phyloP scores from a whole-genome alignment of 2,329 filamentous ascomycete genomes.

The Elsinoe perseae region DNA sequence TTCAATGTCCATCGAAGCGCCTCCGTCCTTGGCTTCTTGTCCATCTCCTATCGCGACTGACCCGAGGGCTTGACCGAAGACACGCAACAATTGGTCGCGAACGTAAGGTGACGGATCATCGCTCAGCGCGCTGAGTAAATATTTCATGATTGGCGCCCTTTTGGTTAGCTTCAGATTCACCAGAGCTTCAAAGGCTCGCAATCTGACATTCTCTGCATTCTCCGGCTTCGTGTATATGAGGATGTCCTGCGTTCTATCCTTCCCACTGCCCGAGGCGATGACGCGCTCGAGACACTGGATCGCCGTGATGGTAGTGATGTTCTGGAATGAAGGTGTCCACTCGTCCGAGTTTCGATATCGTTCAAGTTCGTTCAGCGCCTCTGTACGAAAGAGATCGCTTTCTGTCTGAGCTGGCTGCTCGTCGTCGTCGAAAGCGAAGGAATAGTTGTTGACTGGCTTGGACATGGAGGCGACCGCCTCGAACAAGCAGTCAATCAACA shows the following conservation, averaged over 20 bases:
- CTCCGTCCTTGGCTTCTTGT: slow-evolving; percentile 26
- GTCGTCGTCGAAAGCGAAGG: slow-evolving; percentile 36
- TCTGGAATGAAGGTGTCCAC: slow-evolving; percentile 59
- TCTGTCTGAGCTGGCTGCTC: slow-evolving; percentile 26
- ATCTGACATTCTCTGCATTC: slow-evolving; percentile 53
- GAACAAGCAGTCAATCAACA: slow-evolving; percentile 59
- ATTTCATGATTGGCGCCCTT: slow-evolving; percentile 45
- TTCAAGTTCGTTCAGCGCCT: slow-evolving; percentile 54
- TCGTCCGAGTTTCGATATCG: slow-evolving; percentile 58
- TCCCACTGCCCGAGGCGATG: slow-evolving; percentile 46
- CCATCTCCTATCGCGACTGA: slow-evolving; percentile 51
- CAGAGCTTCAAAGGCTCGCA: slow-evolving; percentile 52
- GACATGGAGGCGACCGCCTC: slow-evolving; percentile 39
- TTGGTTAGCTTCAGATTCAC: slow-evolving; percentile 49
- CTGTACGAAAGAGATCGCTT: slow-evolving; percentile 48
- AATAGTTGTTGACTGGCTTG: slow-evolving; percentile 24
- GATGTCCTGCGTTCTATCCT: slow-evolving; percentile 49
- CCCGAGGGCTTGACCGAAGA: slow-evolving; percentile 50
- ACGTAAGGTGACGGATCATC: slow-evolving; percentile 53
- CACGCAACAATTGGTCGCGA: slow-evolving; percentile 43
- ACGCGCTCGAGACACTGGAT: slow-evolving; percentile 52
- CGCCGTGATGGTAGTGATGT: slow-evolving; percentile 54
- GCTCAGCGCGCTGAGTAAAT: slow-evolving; percentile 50
- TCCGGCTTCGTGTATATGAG: slow-evolving; percentile 53
- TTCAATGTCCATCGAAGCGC: slow-evolving; percentile 30